Conservation (phyloP, 306 rosid genomes). For the Fagus sylvatica region DNA sequence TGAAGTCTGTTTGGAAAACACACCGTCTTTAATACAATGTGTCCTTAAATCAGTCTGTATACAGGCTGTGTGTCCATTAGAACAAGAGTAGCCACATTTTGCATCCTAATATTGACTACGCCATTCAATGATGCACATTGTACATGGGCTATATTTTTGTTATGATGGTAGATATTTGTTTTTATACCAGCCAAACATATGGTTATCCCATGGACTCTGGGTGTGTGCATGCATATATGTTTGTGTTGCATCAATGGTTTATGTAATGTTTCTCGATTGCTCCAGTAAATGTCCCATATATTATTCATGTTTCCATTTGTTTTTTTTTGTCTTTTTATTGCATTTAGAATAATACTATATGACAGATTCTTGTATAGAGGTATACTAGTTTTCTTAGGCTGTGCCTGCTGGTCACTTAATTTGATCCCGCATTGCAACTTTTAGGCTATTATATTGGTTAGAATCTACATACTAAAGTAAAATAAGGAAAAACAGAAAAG, state of each 20-base stretch:
- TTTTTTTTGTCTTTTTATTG: neutral
- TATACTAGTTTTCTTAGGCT: neutral
- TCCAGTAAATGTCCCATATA: neutral
- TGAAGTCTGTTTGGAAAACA: no score
- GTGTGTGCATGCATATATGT: neutral
- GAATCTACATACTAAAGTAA: conserved; percentile 4
- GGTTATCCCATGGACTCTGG: neutral
- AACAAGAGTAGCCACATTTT: neutral
- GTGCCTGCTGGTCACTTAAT: neutral
- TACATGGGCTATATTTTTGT: neutral
- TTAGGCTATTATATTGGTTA: conserved; percentile 12
- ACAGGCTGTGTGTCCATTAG: neutral
- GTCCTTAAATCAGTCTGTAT: neutral
- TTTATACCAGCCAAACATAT: neutral
- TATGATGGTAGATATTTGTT: neutral
- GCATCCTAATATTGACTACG: neutral
- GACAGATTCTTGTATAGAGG: neutral
- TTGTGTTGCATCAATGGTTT: neutral
- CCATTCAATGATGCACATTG: neutral
- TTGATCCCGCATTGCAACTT: neutral
- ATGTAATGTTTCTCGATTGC: neutral
- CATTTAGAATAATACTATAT: neutral
- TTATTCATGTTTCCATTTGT: neutral
- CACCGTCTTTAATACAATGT: neutral
- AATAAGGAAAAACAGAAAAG: neutral